These are phyloP conservation scores for Globomyces sp. DNA, from an alignment of 371 early-diverging fungal genomes.

Conservation along the genomic window DNA sequence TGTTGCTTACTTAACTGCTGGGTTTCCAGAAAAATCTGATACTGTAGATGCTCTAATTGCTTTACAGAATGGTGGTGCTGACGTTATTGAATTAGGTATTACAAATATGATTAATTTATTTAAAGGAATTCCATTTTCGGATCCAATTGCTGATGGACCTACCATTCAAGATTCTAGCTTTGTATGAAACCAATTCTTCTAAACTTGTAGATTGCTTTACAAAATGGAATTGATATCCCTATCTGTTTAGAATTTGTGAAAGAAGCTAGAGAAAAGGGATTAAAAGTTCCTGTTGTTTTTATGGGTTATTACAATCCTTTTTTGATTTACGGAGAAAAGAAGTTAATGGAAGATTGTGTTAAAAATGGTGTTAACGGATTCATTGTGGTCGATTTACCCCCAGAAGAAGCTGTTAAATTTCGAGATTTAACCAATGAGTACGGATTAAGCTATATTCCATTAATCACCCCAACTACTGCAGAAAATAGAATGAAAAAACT, in stretches of 20 bases:
- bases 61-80: slow-evolving; percentile 89
- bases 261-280: slow-evolving; percentile 77
- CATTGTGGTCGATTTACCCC: slow-evolving; percentile 95
- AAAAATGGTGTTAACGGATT: slow-evolving; percentile 91
- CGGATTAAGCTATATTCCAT: slow-evolving; percentile 79
- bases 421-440: slow-evolving; percentile 66
- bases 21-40: slow-evolving; percentile 74
- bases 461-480: slow-evolving; percentile 92
- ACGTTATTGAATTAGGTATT: slow-evolving; percentile 93
- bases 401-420: slow-evolving; percentile 90
- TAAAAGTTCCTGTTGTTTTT: slow-evolving; percentile 88
- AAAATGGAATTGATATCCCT: slow-evolving; percentile 72
- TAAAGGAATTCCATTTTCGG: slow-evolving; percentile 92
- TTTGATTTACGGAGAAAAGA: slow-evolving; percentile 85
- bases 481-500: slow-evolving; percentile 78
- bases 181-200: background rate
- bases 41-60: slow-evolving; percentile 82
- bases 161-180: slow-evolving; percentile 90
- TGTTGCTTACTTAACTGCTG: slow-evolving; percentile 91
- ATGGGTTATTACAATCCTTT: slow-evolving; percentile 99
- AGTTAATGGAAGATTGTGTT: slow-evolving; percentile 76
- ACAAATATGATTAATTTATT: background rate
- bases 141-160: slow-evolving; percentile 96
- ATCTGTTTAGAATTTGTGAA: slow-evolving; percentile 77
- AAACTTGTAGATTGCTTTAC: slow-evolving; percentile 68